Evolutionary conservation across 2,329 filamentous ascomycete species (phyloP).

Genomic region (Colletotrichum falcatum): DNA sequence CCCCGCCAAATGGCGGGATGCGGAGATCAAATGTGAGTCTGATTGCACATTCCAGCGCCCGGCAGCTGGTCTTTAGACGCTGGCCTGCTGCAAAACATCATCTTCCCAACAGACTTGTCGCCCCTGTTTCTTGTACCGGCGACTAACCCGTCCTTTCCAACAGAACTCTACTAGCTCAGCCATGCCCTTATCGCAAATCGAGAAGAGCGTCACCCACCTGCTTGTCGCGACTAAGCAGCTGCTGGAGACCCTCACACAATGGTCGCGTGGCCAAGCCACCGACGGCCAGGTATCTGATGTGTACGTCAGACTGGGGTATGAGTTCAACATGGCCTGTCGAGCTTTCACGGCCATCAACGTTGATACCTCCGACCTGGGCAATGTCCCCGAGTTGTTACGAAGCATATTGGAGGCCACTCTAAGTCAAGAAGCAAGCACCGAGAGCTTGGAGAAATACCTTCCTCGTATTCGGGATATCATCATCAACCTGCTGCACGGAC

Average conservation of each 20-base stretch:
- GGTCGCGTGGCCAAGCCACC: slow-evolving; percentile 92
- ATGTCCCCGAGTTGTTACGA: slow-evolving; percentile 91
- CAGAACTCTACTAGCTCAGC: slow-evolving; percentile 64
- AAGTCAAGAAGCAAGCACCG: slow-evolving; percentile 93
- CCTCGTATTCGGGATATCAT: slow-evolving; percentile 98
- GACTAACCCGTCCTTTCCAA: slow-evolving; percentile 36
- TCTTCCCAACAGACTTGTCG: neutral
- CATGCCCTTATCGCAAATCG: slow-evolving; percentile 91
- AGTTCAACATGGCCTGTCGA: slow-evolving; percentile 98
- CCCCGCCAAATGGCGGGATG: slow-evolving; percentile 53
- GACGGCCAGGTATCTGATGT: slow-evolving; percentile 98
- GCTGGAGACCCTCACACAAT: slow-evolving; percentile 95
- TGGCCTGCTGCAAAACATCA: neutral
- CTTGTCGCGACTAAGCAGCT: slow-evolving; percentile 98
- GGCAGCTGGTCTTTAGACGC: neutral
- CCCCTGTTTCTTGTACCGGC: neutral
- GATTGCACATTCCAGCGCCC: slow-evolving; percentile 5
- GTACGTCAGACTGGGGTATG: slow-evolving; percentile 96
- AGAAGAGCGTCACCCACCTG: slow-evolving; percentile 98
- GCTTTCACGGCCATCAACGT: slow-evolving; percentile 98
- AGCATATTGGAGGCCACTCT: slow-evolving; percentile 94
- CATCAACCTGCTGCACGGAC: slow-evolving; percentile 93
- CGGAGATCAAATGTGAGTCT: slow-evolving; percentile 70
- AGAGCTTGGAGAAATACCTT: slow-evolving; percentile 93
- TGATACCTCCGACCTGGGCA: slow-evolving; percentile 92